Percentiles rank a stretch among this genome's conserved stretches.
Conservation (phyloP, 2,329 filamentous ascomycete species). For the Fusarium albosuccineum region DNA sequence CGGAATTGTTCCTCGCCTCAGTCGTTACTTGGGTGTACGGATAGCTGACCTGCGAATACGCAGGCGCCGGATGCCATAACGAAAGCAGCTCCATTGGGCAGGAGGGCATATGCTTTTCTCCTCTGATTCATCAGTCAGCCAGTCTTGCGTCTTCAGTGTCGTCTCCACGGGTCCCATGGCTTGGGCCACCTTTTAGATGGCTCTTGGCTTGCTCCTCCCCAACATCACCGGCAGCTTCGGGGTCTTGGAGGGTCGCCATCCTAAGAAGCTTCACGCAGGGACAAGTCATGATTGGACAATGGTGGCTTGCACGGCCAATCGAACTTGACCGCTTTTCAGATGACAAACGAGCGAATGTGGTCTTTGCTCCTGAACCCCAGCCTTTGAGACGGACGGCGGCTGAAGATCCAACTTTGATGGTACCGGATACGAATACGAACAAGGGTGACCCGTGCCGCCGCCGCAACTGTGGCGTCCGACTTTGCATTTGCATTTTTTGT, state of each 20-base stretch:
- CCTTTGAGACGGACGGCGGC: background rate
- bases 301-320: constrained; percentile 19
- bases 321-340: constrained; percentile 38
- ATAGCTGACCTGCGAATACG: constrained; percentile 19
- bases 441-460: constrained; percentile 7
- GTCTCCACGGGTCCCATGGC: constrained; percentile 1
- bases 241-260: background rate
- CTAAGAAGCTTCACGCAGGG: background rate
- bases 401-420: background rate
- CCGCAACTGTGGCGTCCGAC: background rate
- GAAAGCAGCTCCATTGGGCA: background rate
- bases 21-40: background rate
- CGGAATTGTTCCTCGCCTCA: background rate
- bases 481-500: background rate
- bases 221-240: constrained; percentile 9
- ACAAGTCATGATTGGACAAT: constrained; percentile 26
- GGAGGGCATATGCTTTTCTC: background rate
- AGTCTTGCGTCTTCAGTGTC: background rate
- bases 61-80: background rate
- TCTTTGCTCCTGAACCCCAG: constrained; percentile 7
- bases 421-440: constrained; percentile 44
- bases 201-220: background rate
- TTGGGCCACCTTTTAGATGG: constrained; percentile 1
- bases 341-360: constrained; percentile 28
- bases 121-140: background rate